Conservation (phyloP, 2,329 filamentous ascomycete species). For the Aphanoascus verrucosus region DNA sequence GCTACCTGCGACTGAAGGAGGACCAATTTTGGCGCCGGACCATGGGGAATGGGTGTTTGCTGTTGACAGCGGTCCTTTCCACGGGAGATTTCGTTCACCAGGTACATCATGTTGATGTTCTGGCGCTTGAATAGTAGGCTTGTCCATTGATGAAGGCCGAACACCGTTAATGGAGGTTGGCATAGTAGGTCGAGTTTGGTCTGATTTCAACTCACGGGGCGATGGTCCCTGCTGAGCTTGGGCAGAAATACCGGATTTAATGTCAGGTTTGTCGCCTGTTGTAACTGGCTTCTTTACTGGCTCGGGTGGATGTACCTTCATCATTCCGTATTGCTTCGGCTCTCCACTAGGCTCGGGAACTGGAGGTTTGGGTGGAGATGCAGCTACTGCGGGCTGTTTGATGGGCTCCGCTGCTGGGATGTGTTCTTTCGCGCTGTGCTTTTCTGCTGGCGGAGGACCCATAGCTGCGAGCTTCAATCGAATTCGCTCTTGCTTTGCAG, state of each 20-base stretch:
- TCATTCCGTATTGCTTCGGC: slow-evolving; percentile 51
- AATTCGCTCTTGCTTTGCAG: slow-evolving; percentile 48
- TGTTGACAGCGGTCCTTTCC: slow-evolving; percentile 30
- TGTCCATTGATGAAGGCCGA: slow-evolving; percentile 20
- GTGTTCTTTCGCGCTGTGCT: slow-evolving; percentile 18
- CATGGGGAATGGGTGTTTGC: slow-evolving; percentile 31
- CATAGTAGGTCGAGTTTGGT: background rate
- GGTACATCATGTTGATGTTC: slow-evolving; percentile 18
- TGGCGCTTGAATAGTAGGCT: slow-evolving; percentile 13
- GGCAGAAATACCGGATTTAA: slow-evolving; percentile 20
- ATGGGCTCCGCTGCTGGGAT: slow-evolving; percentile 17
- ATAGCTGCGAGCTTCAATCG: slow-evolving; percentile 46
- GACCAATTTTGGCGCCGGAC: slow-evolving; percentile 28
- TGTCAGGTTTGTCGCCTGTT: slow-evolving; percentile 28
- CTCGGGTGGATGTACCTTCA: slow-evolving; percentile 50
- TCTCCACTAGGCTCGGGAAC: slow-evolving; percentile 47
- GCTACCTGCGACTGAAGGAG: slow-evolving; percentile 33
- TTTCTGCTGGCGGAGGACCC: slow-evolving; percentile 35
- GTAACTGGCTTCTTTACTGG: slow-evolving; percentile 38
- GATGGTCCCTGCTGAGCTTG: slow-evolving; percentile 25
- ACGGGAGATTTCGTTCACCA: slow-evolving; percentile 29
- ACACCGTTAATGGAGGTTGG: slow-evolving; percentile 23
- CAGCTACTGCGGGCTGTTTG: slow-evolving; percentile 25
- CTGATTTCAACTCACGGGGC: slow-evolving; percentile 16
- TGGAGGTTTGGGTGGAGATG: slow-evolving; percentile 49